Percentiles rank a stretch among this genome's conserved stretches.
Conservation (phyloP, 352 stramenopile genomes). For the Globisporangium perplexum region DNA sequence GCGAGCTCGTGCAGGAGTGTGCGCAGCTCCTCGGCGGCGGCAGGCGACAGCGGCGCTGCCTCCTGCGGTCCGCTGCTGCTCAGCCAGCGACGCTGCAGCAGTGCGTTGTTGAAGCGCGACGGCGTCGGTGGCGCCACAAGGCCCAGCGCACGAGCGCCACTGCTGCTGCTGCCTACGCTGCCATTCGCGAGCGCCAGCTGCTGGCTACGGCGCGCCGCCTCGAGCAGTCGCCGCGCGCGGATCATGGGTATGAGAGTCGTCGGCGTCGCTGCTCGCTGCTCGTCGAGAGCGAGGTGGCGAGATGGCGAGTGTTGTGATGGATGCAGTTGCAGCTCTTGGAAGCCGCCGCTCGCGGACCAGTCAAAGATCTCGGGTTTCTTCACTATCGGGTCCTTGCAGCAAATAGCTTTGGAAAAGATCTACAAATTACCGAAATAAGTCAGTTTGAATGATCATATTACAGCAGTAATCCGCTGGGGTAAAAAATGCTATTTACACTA, state of each 20-base stretch:
- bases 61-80: neutral
- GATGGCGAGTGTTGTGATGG: no score
- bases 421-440: no score
- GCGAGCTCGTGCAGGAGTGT: slow-evolving; percentile 33
- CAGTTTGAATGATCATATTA: no score
- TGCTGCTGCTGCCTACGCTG: neutral
- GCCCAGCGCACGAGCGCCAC: slow-evolving; percentile 5
- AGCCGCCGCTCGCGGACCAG: no score
- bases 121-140: neutral
- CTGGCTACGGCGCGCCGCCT: slow-evolving; percentile 11
- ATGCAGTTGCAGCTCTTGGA: no score
- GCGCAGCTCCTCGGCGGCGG: slow-evolving; percentile 8
- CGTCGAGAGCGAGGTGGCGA: no score
- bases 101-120: slow-evolving; percentile 4
- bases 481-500: no score
- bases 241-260: slow-evolving; percentile 11
- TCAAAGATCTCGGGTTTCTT: no score
- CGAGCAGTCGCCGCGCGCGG: slow-evolving; percentile 18
- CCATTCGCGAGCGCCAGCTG: slow-evolving; percentile 15
- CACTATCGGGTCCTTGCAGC: no score
- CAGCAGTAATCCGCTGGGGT: no score
- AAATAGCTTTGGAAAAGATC: no score
- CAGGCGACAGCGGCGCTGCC: neutral
- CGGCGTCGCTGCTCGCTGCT: no score
- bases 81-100: slow-evolving; percentile 11